Evolutionary conservation across 441 rosid species (phyloP).

Genomic region (Bocquillonia castaneifolia): DNA sequence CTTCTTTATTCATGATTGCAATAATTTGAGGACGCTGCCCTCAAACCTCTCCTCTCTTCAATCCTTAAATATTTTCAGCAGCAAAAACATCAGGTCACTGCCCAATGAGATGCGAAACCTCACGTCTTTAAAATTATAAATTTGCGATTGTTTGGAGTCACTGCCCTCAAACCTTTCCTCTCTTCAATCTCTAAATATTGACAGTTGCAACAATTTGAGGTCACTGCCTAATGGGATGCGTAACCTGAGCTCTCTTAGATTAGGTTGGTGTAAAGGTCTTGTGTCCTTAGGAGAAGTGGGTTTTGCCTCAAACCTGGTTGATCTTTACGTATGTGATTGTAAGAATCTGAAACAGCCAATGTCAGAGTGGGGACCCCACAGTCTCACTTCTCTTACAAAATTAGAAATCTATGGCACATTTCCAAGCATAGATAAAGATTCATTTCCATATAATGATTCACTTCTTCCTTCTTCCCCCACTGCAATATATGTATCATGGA

Average conservation of each 20-base stretch:
- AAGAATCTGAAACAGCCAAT: constrained; percentile 5
- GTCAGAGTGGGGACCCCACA: constrained; percentile 15
- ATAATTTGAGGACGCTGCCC: too few relatives aligned
- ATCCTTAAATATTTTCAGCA: too few relatives aligned
- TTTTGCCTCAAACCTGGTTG: constrained; percentile 24
- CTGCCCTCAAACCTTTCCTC: too few relatives aligned
- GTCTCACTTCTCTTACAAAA: constrained; percentile 16
- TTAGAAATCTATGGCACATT: background rate
- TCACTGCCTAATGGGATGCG: too few relatives aligned
- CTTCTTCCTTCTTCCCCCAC: constrained; percentile 25
- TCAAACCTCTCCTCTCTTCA: too few relatives aligned
- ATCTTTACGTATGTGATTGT: constrained; percentile 11
- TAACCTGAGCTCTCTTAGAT: constrained; percentile 26
- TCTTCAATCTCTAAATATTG: too few relatives aligned
- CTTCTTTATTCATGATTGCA: too few relatives aligned
- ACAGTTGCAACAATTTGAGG: too few relatives aligned
- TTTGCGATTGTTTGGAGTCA: too few relatives aligned
- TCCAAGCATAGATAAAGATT: background rate
- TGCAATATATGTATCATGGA: background rate
- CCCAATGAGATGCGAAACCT: too few relatives aligned
- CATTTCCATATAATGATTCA: constrained; percentile 20
- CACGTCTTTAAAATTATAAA: too few relatives aligned
- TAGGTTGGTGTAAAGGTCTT: background rate
- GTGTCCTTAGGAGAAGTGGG: constrained; percentile 17
- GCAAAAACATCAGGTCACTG: too few relatives aligned